Evolutionary conservation across 164 flowering plant genomes (phyloP).

Genomic region (Akebia trifoliata): DNA sequence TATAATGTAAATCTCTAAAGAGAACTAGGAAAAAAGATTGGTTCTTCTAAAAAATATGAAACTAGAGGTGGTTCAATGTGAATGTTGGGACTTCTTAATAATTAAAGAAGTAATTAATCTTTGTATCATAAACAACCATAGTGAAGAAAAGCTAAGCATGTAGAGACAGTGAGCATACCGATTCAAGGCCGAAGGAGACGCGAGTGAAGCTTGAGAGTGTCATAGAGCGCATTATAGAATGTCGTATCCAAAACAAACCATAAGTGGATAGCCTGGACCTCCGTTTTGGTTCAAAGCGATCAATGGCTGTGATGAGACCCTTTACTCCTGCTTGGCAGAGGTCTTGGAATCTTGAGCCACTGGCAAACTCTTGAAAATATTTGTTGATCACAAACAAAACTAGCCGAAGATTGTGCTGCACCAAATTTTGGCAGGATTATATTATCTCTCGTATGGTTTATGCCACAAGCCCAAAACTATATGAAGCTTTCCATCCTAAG

Average conservation of each 20-base stretch:
- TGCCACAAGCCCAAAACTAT: too few species aligned
- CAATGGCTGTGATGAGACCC: constrained; percentile 89
- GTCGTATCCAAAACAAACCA: constrained; percentile 89
- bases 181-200: constrained; percentile 87
- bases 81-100: too few species aligned
- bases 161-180: constrained; percentile 41
- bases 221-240: constrained; percentile 82
- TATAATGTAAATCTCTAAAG: too few species aligned
- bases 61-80: too few species aligned
- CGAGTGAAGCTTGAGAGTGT: constrained; percentile 78
- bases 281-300: constrained; percentile 87
- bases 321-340: constrained; percentile 91
- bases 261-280: constrained; percentile 79
- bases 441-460: too few species aligned
- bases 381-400: constrained; percentile 84
- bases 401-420: constrained; percentile 98
- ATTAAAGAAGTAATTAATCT: too few species aligned
- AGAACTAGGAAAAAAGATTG: too few species aligned
- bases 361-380: constrained; percentile 78
- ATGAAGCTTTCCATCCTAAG: too few species aligned
- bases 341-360: constrained; percentile 69
- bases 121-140: background rate
- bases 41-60: too few species aligned
- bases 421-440: constrained; percentile 5
- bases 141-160: constrained; percentile 1